Evolutionary conservation across 2,329 filamentous ascomycete genomes (phyloP), one percentile per base, ranked within the genome.

Genomic region (Phialophora expanda): DNA sequence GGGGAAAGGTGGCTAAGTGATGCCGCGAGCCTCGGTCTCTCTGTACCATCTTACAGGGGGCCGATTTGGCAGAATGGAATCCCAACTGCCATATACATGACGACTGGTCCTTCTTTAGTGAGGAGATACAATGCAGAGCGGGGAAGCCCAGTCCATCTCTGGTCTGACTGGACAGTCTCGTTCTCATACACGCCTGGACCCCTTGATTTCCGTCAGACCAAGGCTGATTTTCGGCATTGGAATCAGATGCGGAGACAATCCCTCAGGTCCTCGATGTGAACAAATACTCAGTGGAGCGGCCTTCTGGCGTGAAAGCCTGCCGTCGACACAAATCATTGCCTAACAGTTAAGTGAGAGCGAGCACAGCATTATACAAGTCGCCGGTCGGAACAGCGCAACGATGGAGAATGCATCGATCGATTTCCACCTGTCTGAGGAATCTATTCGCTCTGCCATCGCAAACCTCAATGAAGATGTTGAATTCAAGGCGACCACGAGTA

Each of bases 381-480:
- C 17, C 5, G 17, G 14, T n/a, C 38, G 8, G 38, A 44, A 8
- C 38, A n/a, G 17, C 14, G 38, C 17, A n/a, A 44, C 17, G 38
- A 44, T 44, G 38, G 38, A 6, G 17, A 51, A 22, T 26, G 48
- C 12, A 4, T 51, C 24, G 20, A 51, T 1, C 4, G 20, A 26
- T 20, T 51, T 51, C 48, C 20, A 24, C 20, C 20, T 24, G 22
- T 22, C 20, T 12, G 48, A 51, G 11, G 48, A 51, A 51, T 28
- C 38, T 44, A 44, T 51, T 12, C 48, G 24, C 20, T 51, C 48
- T 6, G n/a, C 48, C 20, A 11, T 51, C 8, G 56, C 41, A 20
- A 30, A 32, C 7, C 22, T 66, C 32, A 62, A 58, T 48, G 55
- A 55, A 48, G 56, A 66, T 34, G 6, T 48, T n/a, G 60, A 63